Base-by-base conservation (phyloP, 805 yeast genomes). In the Candida andamanensis region DNA sequence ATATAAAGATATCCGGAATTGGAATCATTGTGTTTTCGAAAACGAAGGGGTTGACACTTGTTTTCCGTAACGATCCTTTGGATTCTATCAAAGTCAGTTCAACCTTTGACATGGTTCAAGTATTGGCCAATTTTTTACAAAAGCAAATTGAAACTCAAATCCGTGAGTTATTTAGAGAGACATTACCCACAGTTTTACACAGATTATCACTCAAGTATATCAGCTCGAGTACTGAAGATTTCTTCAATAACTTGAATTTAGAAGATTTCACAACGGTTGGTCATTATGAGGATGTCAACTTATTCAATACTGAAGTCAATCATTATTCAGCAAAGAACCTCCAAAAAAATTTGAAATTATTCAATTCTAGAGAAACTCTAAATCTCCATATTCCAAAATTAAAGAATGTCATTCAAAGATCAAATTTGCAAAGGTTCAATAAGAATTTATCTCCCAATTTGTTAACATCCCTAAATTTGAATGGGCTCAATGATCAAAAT, bases 1-100 rank as follows among this genome's bases (percentile, higher is more conserved):
- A 82, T 35, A 79, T 86, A 40, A 69, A 71, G 45, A 66, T 86
- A 32, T 74, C 79, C 35, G 92, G 95, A 1, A 86, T 87, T 37
- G 86, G 89, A 15, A 81, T 86, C 33, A 76, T 85, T 40, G 95
- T 86, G 3, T 86, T 83, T 52, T 76, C 82, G 17, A 80, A 83
- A 47, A 69, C 82, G 3, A 85, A 85, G 49, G 95, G 95, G 1
- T 67, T 86, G 35, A 86, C 95, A 0, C 62, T 86, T 24, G 95
- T 86, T 18, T 86, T 86, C 60, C 73, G 89, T 45, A 86, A 86
- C 55, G 95, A 86, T 55, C 95, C 95, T 1, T 65, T 86, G 35
- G 95, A 85, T 44, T 73, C 79, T 14, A 85, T 86, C 40, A 78
- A 77, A 45, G 94, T 86, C 10, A 76, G 79, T 40, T 83, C 94